phyloP scores from a whole-genome alignment of 257 asterid genomes.

The Mitragyna speciosa region DNA sequence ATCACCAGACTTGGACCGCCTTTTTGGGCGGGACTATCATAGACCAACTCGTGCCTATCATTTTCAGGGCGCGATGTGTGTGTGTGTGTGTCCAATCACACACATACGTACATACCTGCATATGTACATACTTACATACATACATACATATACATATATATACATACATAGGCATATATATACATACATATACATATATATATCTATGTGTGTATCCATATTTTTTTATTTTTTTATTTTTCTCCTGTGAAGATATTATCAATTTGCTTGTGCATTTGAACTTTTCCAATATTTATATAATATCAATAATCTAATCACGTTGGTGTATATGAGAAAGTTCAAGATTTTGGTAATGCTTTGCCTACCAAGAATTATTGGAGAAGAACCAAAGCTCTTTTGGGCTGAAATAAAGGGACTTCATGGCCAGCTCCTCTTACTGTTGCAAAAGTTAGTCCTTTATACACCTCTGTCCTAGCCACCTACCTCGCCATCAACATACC shows the following conservation, averaged over 20 bases:
- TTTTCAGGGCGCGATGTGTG: too few species aligned
- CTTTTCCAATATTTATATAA: slow-evolving; percentile 14
- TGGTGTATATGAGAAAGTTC: slow-evolving; percentile 14
- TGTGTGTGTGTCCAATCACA: too few species aligned
- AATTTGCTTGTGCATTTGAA: slow-evolving; percentile 8
- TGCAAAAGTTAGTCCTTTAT: slow-evolving; percentile 74
- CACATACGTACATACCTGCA: too few species aligned
- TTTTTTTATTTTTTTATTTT: too few species aligned
- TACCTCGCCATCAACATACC: slow-evolving; percentile 73
- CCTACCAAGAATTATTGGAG: slow-evolving; percentile 69
- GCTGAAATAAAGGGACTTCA: slow-evolving; percentile 81
- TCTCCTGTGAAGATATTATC: slow-evolving; percentile 20
- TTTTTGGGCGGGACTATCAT: too few species aligned
- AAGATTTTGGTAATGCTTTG: slow-evolving; percentile 61
- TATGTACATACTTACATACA: too few species aligned
- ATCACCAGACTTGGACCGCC: too few species aligned
- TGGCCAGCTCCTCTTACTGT: slow-evolving; percentile 95
- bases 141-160: too few species aligned
- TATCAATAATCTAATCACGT: slow-evolving; percentile 1
- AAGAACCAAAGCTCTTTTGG: slow-evolving; percentile 60
- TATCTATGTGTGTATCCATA: too few species aligned
- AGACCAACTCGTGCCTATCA: too few species aligned
- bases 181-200: too few species aligned
- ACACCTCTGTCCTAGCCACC: slow-evolving; percentile 92
- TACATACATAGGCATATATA: too few species aligned